Evolutionary conservation across 129 eudicot genomes (phyloP).

Genomic region (Cynara cardunculus): DNA sequence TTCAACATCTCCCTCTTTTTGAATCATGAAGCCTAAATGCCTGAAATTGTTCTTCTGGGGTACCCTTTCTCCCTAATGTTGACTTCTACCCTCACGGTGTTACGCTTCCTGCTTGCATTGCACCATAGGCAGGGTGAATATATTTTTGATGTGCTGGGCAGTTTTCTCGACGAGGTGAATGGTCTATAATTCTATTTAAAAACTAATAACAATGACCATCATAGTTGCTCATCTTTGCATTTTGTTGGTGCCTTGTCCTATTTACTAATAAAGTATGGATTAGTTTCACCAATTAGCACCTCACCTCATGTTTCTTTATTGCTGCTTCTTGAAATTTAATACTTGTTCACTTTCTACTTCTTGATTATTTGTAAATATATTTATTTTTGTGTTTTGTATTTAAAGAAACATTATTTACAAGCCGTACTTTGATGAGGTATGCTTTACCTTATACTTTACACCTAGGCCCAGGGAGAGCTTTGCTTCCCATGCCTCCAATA

Average conservation of each 20-base stretch:
- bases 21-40: neutral
- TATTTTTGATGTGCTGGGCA: neutral
- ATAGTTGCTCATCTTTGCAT: neutral
- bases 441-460: neutral
- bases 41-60: neutral
- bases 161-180: neutral
- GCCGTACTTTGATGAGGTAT: neutral
- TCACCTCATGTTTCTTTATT: neutral
- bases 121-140: neutral
- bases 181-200: neutral
- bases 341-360: neutral
- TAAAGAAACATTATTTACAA: neutral
- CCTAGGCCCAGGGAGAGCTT: neutral
- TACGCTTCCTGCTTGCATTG: neutral
- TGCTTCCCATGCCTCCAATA: neutral
- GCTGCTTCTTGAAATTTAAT: neutral
- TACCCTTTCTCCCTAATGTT: neutral
- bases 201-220: neutral
- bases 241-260: neutral
- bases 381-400: neutral
- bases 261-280: neutral
- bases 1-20: neutral
- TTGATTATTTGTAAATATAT: neutral
- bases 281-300: neutral
- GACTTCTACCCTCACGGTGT: neutral